Percentiles rank a stretch among this genome's conserved stretches.
These are phyloP conservation scores for Phyllosticta citrichinensis DNA, from an alignment of 2,329 filamentous ascomycete genomes.

Conservation along the genomic window DNA sequence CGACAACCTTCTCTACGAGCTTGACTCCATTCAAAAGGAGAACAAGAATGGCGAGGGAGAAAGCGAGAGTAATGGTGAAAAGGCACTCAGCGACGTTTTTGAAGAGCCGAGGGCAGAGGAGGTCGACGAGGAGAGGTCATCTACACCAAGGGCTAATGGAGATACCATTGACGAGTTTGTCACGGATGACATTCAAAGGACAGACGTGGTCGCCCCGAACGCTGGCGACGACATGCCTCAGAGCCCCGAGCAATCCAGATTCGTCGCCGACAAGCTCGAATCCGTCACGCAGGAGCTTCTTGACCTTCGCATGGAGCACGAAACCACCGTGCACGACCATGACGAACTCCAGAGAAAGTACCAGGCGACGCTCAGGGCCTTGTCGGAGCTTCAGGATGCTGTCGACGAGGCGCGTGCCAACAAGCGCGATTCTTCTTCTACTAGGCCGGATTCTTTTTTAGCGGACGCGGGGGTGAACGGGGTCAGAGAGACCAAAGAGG, in stretches of 20 bases:
- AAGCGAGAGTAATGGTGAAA: slow-evolving; percentile 24
- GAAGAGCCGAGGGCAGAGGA: slow-evolving; percentile 15
- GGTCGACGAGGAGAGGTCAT: slow-evolving; percentile 1
- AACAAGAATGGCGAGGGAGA: slow-evolving; percentile 23
- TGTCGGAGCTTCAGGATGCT: slow-evolving; percentile 77
- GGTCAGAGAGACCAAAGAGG: slow-evolving; percentile 46
- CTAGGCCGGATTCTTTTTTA: slow-evolving; percentile 72
- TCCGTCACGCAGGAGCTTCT: slow-evolving; percentile 84
- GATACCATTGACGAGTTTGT: background rate
- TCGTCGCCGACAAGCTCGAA: slow-evolving; percentile 87
- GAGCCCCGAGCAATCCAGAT: slow-evolving; percentile 71
- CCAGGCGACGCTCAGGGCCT: slow-evolving; percentile 70
- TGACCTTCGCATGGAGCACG: slow-evolving; percentile 83
- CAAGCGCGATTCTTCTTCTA: slow-evolving; percentile 35
- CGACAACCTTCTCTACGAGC: slow-evolving; percentile 81
- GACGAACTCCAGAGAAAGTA: slow-evolving; percentile 81
- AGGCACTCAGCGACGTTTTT: slow-evolving; percentile 24
- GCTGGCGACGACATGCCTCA: slow-evolving; percentile 40
- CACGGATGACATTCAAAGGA: background rate
- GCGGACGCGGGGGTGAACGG: slow-evolving; percentile 63
- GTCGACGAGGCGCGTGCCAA: slow-evolving; percentile 59
- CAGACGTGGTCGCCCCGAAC: slow-evolving; percentile 11
- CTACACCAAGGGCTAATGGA: background rate
- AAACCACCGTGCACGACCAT: slow-evolving; percentile 69
- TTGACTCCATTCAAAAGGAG: slow-evolving; percentile 51